A percentile compares a stretch with the other conserved stretches of the same genome.
Conservation (phyloP, 2,329 filamentous ascomycete species). For the Aspergillus spinulosporus region DNA sequence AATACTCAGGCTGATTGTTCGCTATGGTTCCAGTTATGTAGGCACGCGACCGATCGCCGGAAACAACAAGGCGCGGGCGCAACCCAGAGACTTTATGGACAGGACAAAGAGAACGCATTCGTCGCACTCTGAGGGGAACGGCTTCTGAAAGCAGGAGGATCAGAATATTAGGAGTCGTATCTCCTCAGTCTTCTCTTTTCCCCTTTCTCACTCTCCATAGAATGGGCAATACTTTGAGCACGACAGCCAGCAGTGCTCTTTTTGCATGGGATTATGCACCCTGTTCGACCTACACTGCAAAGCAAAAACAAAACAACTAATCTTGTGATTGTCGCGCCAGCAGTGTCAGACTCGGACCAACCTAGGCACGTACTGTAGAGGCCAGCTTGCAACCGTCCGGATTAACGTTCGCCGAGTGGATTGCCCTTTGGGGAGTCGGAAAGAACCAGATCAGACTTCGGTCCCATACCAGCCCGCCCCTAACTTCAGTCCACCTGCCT, state of each 20-base stretch:
- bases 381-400: constrained; percentile 16
- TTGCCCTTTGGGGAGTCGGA: constrained; percentile 22
- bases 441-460: constrained; percentile 17
- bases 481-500: constrained; percentile 16
- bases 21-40: not conserved
- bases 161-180: constrained; percentile 7
- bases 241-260: not conserved
- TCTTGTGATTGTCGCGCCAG: not conserved
- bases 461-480: constrained; percentile 20
- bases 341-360: not conserved
- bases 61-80: constrained; percentile 13
- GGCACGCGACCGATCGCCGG: constrained; percentile 17
- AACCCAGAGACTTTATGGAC: not conserved
- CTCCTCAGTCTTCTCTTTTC: not conserved
- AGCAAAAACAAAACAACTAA: not conserved
- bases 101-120: constrained; percentile 11
- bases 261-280: not conserved
- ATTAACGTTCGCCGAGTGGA: constrained; percentile 28
- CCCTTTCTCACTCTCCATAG: not conserved
- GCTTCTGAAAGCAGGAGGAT: constrained; percentile 8
- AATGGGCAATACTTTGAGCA: not conserved
- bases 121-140: constrained; percentile 6
- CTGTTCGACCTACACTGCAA: not conserved
- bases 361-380: not conserved
- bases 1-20: not conserved